Base-by-base conservation (phyloP, 176 grass and related monocot genomes). In the Thalia dealbata region DNA sequence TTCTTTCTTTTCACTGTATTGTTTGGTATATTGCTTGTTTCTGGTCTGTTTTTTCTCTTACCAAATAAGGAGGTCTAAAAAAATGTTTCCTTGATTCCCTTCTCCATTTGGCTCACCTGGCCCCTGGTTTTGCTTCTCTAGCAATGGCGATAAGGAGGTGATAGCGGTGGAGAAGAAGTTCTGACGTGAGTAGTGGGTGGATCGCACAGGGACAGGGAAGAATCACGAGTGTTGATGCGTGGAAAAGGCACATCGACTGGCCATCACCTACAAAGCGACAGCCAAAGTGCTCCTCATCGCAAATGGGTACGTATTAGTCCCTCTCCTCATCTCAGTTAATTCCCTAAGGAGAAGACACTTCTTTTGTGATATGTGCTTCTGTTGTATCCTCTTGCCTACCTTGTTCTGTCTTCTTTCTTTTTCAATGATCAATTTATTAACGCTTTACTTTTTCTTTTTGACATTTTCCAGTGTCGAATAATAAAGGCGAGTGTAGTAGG, bases 131-230 rank as follows among this genome's bases (percentile, higher is more conserved):
- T 64, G 24, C 9, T 29, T 15, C 14, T 64, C 61, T 23, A 10
- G 14, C 61, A 28, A 23, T 64, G 61, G 61, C 61, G 25, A 24
- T 22, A 64, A 4, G 61, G 26, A 13, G 61, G 24, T 13, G 61
- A 23, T 23, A 13, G 61, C n/a, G 61, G 29, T 63, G 13, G 59
- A 18, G 32, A 38, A 38, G 32, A 38, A 38, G 32, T 2, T 38
- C 32, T 59, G 59, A 50, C 21, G 25, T 23, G 6, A 38, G 19
- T 41, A 19, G 27, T 56, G 50, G 42, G 27, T 56, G 50, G 71
- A 59, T 73, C 52, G 7, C 16, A 58, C 14, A 50, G 48, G 59
- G 73, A 64, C 58, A 64, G 59, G 38, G 59, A 75, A 25, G 45
- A 41, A 25, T 64, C 59, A 12, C 56, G 23, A 46, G 73, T 64